Conservation (phyloP, 1,284 basidiomycete species). For the Rhodotorula sp. region DNA sequence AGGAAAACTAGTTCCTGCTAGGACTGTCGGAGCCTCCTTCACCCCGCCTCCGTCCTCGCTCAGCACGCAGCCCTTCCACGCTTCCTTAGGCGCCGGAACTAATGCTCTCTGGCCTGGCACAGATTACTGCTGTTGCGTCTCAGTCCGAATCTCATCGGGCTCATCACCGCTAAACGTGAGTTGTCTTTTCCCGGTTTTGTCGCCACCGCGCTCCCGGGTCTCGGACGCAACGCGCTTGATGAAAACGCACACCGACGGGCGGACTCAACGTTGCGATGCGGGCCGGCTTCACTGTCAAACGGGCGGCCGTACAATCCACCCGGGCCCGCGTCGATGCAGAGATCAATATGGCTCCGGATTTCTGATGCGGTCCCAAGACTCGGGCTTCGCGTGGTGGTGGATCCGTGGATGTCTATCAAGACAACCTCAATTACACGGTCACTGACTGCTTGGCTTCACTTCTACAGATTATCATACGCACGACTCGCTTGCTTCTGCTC, state of each 20-base stretch:
- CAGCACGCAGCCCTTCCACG: not conserved
- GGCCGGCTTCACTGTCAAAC: constrained; percentile 21
- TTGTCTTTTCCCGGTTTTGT: not conserved
- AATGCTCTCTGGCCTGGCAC: not conserved
- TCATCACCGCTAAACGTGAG: not conserved
- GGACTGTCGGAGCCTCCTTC: constrained; percentile 28
- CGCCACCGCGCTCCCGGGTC: not conserved
- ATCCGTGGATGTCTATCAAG: too few relatives aligned
- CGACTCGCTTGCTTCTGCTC: not conserved
- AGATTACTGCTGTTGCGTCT: not conserved
- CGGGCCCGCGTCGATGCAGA: constrained; percentile 29
- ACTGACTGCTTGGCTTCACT: too few relatives aligned
- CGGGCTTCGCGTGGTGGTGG: not conserved
- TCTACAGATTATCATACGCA: too few relatives aligned
- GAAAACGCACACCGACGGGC: constrained; percentile 32
- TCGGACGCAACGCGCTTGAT: constrained; percentile 17
- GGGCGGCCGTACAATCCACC: constrained; percentile 36
- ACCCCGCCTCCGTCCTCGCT: not conserved
- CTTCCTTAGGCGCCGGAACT: not conserved
- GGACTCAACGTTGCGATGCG: constrained; percentile 27
- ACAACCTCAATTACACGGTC: too few relatives aligned
- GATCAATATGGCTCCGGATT: constrained; percentile 30
- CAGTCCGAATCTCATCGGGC: not conserved
- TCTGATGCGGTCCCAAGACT: constrained; percentile 14
- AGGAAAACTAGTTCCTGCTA: constrained; percentile 27